These are phyloP conservation scores for Scleroderma bovista DNA, from an alignment of 768 basidiomycete species.

Conservation along the genomic window DNA sequence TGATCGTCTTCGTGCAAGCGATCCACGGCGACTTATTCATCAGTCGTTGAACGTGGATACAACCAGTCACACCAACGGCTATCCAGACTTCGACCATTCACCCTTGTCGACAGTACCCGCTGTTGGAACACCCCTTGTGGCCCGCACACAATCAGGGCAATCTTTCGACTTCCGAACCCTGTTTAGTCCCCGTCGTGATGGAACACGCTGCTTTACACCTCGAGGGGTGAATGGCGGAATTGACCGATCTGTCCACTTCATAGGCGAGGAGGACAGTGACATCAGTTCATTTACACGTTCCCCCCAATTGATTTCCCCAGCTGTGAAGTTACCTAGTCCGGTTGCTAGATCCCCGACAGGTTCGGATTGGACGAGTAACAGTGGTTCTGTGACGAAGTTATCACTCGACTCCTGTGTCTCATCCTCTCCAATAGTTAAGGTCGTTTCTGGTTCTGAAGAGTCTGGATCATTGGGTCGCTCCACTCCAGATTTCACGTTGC, in stretches of 20 bases:
- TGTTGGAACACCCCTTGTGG: slow-evolving; percentile 25
- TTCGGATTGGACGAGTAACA: slow-evolving; percentile 27
- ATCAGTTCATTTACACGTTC: slow-evolving; percentile 22
- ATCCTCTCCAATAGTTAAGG: slow-evolving; percentile 9
- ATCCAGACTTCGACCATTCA: slow-evolving; percentile 21
- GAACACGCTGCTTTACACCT: slow-evolving; percentile 13
- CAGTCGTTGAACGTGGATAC: slow-evolving; percentile 8
- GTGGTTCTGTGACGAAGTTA: slow-evolving; percentile 15
- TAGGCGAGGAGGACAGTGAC: slow-evolving; percentile 13
- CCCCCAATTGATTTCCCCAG: slow-evolving; percentile 23
- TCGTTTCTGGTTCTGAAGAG: slow-evolving; percentile 6
- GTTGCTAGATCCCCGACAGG: slow-evolving; percentile 15
- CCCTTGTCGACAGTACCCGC: slow-evolving; percentile 27
- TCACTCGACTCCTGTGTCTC: slow-evolving; percentile 6
- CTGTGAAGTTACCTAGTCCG: slow-evolving; percentile 25
- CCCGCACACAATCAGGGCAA: slow-evolving; percentile 7
- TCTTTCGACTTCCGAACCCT: slow-evolving; percentile 16
- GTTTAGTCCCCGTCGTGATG: slow-evolving; percentile 27
- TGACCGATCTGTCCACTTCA: slow-evolving; percentile 1
- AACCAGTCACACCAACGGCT: slow-evolving; percentile 6
- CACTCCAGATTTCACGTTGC: slow-evolving; percentile 24
- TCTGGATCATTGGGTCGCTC: slow-evolving; percentile 6
- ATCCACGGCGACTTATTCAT: slow-evolving; percentile 6
- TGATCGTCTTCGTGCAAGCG: slow-evolving; percentile 18
- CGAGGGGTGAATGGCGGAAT: slow-evolving; percentile 8